Evolutionary conservation across 176 grass and related monocot species (phyloP).

Genomic region (Bothriochloa decipiens): DNA sequence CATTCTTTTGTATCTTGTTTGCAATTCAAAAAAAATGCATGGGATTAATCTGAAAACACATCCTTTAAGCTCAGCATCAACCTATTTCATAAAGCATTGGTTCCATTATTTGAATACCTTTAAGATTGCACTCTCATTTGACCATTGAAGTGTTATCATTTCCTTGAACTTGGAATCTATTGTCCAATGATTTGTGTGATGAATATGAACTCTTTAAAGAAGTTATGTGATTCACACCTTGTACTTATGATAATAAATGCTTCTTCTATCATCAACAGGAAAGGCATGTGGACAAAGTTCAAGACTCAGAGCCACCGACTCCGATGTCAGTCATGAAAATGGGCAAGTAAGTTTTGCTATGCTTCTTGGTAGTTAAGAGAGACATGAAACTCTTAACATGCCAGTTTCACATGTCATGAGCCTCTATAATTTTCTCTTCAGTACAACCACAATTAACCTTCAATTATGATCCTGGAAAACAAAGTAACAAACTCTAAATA

Average conservation of each 20-base stretch:
- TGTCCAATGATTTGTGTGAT: conserved; percentile 10
- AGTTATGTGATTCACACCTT: conserved; percentile 9
- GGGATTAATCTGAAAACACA: conserved; percentile 1
- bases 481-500: not conserved
- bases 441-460: not conserved
- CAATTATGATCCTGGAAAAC: not conserved
- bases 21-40: not conserved
- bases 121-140: conserved; percentile 1
- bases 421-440: conserved; percentile 1
- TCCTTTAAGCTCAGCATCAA: not conserved
- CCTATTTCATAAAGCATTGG: not conserved
- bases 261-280: conserved; percentile 61
- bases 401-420: conserved; percentile 10
- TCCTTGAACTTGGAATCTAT: conserved; percentile 12
- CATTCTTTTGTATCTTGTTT: conserved; percentile 25
- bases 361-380: conserved; percentile 1
- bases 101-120: not conserved
- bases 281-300: conserved; percentile 72
- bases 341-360: conserved; percentile 71
- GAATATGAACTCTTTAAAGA: conserved; percentile 28
- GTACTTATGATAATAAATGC: conserved; percentile 7
- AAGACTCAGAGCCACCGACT: conserved; percentile 85
- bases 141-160: not conserved
- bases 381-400: not conserved
- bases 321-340: conserved; percentile 77